Percentiles rank a stretch among this genome's conserved stretches.
Conservation (phyloP, 2,329 filamentous ascomycete species). For the Colletotrichum horii region DNA sequence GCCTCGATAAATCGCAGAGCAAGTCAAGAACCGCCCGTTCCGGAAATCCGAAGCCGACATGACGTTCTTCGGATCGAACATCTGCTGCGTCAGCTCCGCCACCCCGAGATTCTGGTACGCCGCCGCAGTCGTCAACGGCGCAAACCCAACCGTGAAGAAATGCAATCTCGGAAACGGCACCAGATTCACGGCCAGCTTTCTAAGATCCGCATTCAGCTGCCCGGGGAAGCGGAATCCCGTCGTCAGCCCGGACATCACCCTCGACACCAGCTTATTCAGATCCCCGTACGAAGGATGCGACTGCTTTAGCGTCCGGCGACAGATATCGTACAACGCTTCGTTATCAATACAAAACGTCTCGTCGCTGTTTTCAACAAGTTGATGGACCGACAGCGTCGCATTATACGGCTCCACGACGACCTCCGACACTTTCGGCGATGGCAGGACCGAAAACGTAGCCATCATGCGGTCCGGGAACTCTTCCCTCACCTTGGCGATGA, state of each 20-base stretch:
- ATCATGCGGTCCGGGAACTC: conserved; percentile 99
- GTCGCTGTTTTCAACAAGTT: conserved; percentile 99
- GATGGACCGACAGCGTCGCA: conserved; percentile 97
- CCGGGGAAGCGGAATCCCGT: conserved; percentile 99
- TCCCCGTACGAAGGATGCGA: conserved; percentile 98
- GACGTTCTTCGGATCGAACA: conserved; percentile 99
- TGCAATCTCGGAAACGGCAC: conserved; percentile 99
- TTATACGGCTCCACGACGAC: conserved; percentile 99
- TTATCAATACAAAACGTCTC: conserved; percentile 99
- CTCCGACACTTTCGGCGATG: conserved; percentile 98
- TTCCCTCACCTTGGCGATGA: conserved; percentile 99
- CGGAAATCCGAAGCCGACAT: conserved; percentile 99
- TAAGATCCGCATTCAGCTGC: conserved; percentile 99
- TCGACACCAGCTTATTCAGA: conserved; percentile 98
- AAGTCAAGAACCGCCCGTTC: conserved; percentile 98
- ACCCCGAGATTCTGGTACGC: conserved; percentile 96
- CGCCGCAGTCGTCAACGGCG: conserved; percentile 83
- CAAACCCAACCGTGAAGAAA: conserved; percentile 99
- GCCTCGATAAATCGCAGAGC: conserved; percentile 99
- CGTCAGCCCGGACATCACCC: conserved; percentile 99
- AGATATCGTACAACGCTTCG: conserved; percentile 99
- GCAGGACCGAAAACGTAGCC: conserved; percentile 98
- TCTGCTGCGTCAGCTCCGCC: conserved; percentile 98
- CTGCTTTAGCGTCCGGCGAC: conserved; percentile 99
- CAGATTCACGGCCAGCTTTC: conserved; percentile 99